Evolutionary conservation across 108 stramenopile species (phyloP).

Genomic region (Nitzschia sp.): DNA sequence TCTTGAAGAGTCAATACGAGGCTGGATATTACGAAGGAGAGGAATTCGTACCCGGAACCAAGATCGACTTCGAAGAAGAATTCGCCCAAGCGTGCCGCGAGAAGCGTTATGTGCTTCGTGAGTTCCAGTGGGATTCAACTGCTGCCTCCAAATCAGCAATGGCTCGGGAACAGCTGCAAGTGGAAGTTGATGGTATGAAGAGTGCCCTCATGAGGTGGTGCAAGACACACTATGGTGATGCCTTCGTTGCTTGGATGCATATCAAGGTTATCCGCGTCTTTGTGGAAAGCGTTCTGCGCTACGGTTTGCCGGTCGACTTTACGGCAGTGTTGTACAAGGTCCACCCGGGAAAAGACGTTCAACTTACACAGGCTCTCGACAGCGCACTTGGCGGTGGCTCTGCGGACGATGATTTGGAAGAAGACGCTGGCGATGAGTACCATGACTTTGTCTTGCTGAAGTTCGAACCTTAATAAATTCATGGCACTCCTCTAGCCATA

Average conservation of each 20-base stretch:
- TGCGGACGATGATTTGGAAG: slow-evolving; percentile 60
- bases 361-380: slow-evolving; percentile 72
- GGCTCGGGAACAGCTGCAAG: slow-evolving; percentile 77
- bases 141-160: slow-evolving; percentile 79
- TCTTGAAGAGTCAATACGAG: slow-evolving; percentile 91
- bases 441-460: slow-evolving; percentile 90
- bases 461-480: slow-evolving; percentile 73
- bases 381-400: slow-evolving; percentile 65
- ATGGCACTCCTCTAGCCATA: not conserved
- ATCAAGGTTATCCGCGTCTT: slow-evolving; percentile 97
- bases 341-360: slow-evolving; percentile 64
- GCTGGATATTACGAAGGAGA: slow-evolving; percentile 91
- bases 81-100: slow-evolving; percentile 86
- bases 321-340: slow-evolving; percentile 90
- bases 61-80: slow-evolving; percentile 84
- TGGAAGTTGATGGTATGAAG: slow-evolving; percentile 88
- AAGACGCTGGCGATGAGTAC: slow-evolving; percentile 72
- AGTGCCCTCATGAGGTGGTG: slow-evolving; percentile 93
- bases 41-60: slow-evolving; percentile 82
- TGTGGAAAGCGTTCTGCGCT: slow-evolving; percentile 95
- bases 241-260: slow-evolving; percentile 97
- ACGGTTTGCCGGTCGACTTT: slow-evolving; percentile 95
- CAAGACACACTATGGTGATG: slow-evolving; percentile 96
- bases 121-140: slow-evolving; percentile 84
- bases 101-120: slow-evolving; percentile 89